Base-by-base conservation (phyloP, 805 yeast species). In the Lachancea nothofagi region DNA sequence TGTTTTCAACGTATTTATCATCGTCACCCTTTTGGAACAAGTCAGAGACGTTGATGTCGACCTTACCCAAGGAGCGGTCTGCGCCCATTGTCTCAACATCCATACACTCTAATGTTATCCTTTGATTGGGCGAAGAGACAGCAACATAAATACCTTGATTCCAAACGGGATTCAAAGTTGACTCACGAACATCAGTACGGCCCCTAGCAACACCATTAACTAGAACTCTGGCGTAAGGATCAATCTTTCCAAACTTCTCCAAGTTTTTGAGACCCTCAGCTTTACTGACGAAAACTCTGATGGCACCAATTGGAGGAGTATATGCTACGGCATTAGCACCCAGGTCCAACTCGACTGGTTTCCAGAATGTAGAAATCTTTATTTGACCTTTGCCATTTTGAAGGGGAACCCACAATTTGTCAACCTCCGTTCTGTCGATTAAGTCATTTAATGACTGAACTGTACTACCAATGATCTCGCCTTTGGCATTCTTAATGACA, bases 231-330 rank as follows among this genome's bases (percentile, higher is more conserved):
- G 79, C 77, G 57, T 90, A 93, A 31, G 99, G 98, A 63, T 93
- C 97, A 57, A 88, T 78, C 53, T 79, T 85, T 44, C 97, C 97
- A 44, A 93, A 71, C 40, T 77, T 82, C 61, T 90, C 97, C 63
- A 89, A 71, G 62, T 93, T 90, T 44, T 83, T 75, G 54, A 93
- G 73, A 45, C 78, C 82, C 41, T 72, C 75, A 30, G 94, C 97
- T 45, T 72, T 74, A 49, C 74, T 75, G 44, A 93, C 62, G 43
- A 74, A 69, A 21, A 93, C 70, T 55, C 97, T 78, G 5, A 89
- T 72, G 24, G 83, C 90, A 58, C 99, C 98, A 57, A 90, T 81
- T 36, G 98, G 98, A 42, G 87, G 87, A n/a, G 87, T 77, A 65
- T 88, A 90, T 37, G 90, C 93, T 50, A 80, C 77, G 17, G 84